Conservation (phyloP, 768 basidiomycete species). For the Mycena pura region DNA sequence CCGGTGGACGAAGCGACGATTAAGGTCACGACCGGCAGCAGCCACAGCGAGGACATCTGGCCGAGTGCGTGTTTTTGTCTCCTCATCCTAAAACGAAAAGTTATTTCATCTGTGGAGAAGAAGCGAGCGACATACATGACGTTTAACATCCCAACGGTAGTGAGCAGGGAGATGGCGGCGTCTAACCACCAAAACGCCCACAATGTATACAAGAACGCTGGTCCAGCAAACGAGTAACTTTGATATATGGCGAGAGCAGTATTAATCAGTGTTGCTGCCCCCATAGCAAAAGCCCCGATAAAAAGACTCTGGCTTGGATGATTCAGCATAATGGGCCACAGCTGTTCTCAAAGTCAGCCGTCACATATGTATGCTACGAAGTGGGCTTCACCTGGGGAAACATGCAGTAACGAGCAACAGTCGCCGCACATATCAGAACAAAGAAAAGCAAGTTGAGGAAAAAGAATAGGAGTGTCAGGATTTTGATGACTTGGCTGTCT, state of each 20-base stretch:
- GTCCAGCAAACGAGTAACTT: slow-evolving; percentile 55
- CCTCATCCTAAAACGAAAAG: slow-evolving; percentile 50
- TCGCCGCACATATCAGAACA: slow-evolving; percentile 46
- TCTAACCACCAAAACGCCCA: slow-evolving; percentile 76
- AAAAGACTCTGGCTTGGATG: slow-evolving; percentile 60
- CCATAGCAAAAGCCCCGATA: slow-evolving; percentile 55
- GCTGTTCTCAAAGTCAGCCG: not conserved
- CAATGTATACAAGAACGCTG: slow-evolving; percentile 52
- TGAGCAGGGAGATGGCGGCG: slow-evolving; percentile 51
- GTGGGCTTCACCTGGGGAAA: slow-evolving; percentile 37
- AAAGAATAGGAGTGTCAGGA: slow-evolving; percentile 54
- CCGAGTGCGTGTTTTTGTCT: slow-evolving; percentile 57
- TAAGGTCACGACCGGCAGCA: slow-evolving; percentile 66
- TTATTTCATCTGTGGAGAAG: not conserved
- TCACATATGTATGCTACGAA: not conserved
- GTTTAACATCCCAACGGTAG: slow-evolving; percentile 29
- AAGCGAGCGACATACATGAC: slow-evolving; percentile 24
- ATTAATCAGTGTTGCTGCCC: slow-evolving; percentile 56
- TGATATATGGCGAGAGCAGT: slow-evolving; percentile 46
- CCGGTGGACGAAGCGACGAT: slow-evolving; percentile 68
- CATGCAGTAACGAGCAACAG: slow-evolving; percentile 46
- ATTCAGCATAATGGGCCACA: slow-evolving; percentile 53
- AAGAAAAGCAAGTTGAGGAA: slow-evolving; percentile 53
- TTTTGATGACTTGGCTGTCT: slow-evolving; percentile 40
- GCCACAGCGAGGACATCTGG: slow-evolving; percentile 60